These are phyloP conservation scores for Penicillium lagena DNA, from an alignment of 495 filamentous ascomycete species.

Conservation along the genomic window DNA sequence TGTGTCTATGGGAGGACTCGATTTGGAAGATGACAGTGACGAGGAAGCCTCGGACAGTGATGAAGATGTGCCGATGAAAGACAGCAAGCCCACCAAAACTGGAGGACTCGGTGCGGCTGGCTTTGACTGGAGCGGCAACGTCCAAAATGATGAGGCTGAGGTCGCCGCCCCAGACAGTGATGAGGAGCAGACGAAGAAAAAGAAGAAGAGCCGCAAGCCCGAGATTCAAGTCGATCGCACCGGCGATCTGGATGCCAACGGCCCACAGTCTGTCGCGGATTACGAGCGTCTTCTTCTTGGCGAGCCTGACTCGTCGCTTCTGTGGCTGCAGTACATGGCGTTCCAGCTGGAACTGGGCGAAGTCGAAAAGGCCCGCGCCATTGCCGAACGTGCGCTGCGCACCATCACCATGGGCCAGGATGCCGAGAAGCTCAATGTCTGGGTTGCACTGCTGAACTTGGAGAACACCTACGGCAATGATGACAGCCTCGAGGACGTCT, in stretches of 20 bases:
- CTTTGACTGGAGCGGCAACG: slow-evolving; percentile 80
- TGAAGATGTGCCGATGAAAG: slow-evolving; percentile 28
- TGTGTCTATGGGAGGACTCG: slow-evolving; percentile 42
- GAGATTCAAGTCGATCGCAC: slow-evolving; percentile 83
- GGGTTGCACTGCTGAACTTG: slow-evolving; percentile 89
- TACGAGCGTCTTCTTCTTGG: slow-evolving; percentile 90
- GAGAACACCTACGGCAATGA: slow-evolving; percentile 87
- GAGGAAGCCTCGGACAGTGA: slow-evolving; percentile 32
- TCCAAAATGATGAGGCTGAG: slow-evolving; percentile 41
- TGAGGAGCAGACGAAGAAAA: slow-evolving; percentile 53
- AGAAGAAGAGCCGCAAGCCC: slow-evolving; percentile 72
- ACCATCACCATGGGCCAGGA: slow-evolving; percentile 85
- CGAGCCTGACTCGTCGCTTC: slow-evolving; percentile 77
- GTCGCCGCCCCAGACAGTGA: slow-evolving; percentile 39
- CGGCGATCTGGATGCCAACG: slow-evolving; percentile 78
- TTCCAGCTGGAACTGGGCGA: slow-evolving; percentile 92
- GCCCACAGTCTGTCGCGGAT: slow-evolving; percentile 85
- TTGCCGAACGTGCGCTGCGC: slow-evolving; percentile 81
- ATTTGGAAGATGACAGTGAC: slow-evolving; percentile 47
- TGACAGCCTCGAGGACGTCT: slow-evolving; percentile 77
- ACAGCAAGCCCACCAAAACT: slow-evolving; percentile 18
- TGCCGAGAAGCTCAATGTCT: slow-evolving; percentile 86
- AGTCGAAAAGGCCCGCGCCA: slow-evolving; percentile 72
- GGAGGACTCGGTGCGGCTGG: slow-evolving; percentile 67
- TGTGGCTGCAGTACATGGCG: slow-evolving; percentile 96